Base-by-base conservation (phyloP, 208 protist genomes). In the Acanthamoeba royreba region DNA sequence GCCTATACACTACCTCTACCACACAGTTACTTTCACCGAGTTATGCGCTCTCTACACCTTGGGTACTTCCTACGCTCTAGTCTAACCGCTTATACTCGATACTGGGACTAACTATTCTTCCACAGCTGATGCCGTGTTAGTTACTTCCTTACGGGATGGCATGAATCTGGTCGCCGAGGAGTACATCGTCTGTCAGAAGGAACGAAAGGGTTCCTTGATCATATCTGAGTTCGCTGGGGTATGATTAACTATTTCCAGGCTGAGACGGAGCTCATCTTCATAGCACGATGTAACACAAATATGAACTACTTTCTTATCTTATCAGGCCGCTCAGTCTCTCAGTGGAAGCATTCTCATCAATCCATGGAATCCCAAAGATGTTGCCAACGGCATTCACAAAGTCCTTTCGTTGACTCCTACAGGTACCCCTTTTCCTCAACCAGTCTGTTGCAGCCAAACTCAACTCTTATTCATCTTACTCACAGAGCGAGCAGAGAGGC, bases 101-200 rank as follows among this genome's bases (percentile, higher is more conserved):
- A 40, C 0, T 3, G 45, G 7, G 45, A 2, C 42, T 43, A n/a
- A 45, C 7, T 5, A 77, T 77, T 19, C 2, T 42, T n/a, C 66
- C 25, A 49, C 97, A 33, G 94, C 96, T 13, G 97, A 97, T 66
- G 93, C 93, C 2, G 96, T 77, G 7, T 35, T 97, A 0, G 95
- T 97, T 4, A 97, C 95, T 13, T 97, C 97, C 4, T 74, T 97
- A 45, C 55, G 97, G 31, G 97, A 97, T 93, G 97, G 97, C 40
- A 97, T 97, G 97, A 97, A 97, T 58, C 63, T 97, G 13, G 96
- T 97, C 0, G 83, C 96, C 13, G 92, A 95, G 63, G 97, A 97
- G 92, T 97, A 95, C 86, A 83, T 97, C 28, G 96, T 90, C 5
- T 97, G 94, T 58, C 97, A 97, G 85, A 92, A 85, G 31, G 94